Evolutionary conservation across 257 asterid genomes (phyloP), one percentile per base, ranked within the genome.

Genomic region (Henckelia pumila): DNA sequence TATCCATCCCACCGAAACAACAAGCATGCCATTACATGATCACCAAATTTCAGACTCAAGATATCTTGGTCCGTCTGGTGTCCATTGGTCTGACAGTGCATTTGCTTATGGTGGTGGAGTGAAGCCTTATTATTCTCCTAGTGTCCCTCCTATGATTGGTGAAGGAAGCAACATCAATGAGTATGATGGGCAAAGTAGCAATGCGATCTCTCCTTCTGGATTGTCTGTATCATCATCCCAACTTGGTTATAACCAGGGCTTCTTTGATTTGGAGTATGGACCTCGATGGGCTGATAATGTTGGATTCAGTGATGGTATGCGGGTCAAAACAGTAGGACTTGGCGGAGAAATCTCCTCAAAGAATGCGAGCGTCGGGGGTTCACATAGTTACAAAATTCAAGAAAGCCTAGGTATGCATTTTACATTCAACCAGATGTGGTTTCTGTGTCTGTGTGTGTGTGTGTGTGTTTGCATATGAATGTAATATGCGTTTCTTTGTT

Each of bases 211-310:
- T 59, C 59, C 82, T 58, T 70, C 85, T 22, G 89, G 88, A 55
- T 35, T 56, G 53, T 73, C 68, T 40, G 71, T 64, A 25, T 70
- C 64, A 25, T 70, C 87, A 6, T 56, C 95, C 65, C 90, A 77
- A 76, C 71, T 68, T 77, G 90, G 88, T 81, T 86, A 86, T 67
- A 62, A 79, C 61, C 81, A 63, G 20, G 68, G 84, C 64, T 80
- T 85, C 71, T 83, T 81, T 66, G 92, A 85, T 59, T 73, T 84
- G 78, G 95, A 85, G 67, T 88, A 79, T 66, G 56, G 76, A 40
- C 77, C 83, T 50, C 86, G 58, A 44, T 79, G 88, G 95, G 81
- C 49, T 8, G 84, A 74, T 67, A 61, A 67, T 69, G 73, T 81
- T 83, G 88, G 85, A 17, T 75, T 66, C 11, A 71, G 69, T 73